Base-by-base conservation (phyloP, 2,329 filamentous ascomycete genomes). In the Fusarium tuaranense region DNA sequence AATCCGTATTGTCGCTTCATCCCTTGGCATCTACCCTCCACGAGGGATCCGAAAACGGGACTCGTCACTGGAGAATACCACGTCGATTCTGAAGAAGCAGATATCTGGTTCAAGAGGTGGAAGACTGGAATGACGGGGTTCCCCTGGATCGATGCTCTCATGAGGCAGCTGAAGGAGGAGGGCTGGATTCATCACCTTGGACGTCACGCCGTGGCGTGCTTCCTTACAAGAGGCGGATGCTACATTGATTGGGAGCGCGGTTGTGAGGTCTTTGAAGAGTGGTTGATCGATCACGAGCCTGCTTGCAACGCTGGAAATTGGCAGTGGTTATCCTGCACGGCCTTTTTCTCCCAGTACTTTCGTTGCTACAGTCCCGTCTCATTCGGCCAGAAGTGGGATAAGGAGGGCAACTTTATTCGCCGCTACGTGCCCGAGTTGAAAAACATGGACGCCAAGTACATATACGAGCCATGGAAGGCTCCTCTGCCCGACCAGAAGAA, bases 141-240 rank as follows among this genome's bases (percentile, higher is more conserved):
- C 71, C 93, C 93, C 0, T 95, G 92, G 90, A 94, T 95, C 75
- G 93, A 95, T 78, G 93, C 92, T 0, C 85, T 95, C 46, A 95
- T 95, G 93, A 89, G 93, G 1, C 93, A 95, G 81, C 86, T 95
- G 16, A 86, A 87, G 16, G 80, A 86, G 2, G 93, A 95, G 79
- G 93, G 93, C 32, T 95, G 93, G 93, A 94, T 95, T 10, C 93
- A 95, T 79, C 93, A 95, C 79, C 86, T 95, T 0, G 93, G 93
- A 3, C 88, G 93, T 0, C 93, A 95, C 81, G 89, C 91, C n/a
- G 91, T 95, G 0, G 93, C 93, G 0, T 95, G 93, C 79, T 95
- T 95, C 80, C 86, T 95, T n/a, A 95, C 93, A 1, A 86, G 93
- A 4, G 93, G 93, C 2, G 93, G 93, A 0, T 95, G 92, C 81